These are phyloP conservation scores for Ganoderma meredithae DNA, from an alignment of 1,284 basidiomycete species.

Conservation along the genomic window DNA sequence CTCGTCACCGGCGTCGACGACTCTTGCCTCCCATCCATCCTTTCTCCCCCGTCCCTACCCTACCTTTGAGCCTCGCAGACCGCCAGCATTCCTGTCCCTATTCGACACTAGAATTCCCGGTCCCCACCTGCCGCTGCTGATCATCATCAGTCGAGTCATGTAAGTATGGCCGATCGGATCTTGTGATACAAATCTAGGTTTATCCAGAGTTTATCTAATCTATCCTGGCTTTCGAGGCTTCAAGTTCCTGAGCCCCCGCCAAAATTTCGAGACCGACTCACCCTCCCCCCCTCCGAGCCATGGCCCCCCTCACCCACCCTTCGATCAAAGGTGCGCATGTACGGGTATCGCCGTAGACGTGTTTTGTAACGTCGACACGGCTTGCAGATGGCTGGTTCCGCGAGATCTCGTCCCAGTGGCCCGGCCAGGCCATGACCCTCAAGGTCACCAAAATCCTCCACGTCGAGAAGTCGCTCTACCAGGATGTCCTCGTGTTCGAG, in stretches of 20 bases:
- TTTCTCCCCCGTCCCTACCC: no score
- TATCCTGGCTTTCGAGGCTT: neutral
- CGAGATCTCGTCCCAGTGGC: slow-evolving; percentile 98
- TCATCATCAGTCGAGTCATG: neutral
- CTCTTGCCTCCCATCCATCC: neutral
- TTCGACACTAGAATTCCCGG: no score
- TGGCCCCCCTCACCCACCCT: slow-evolving; percentile 49
- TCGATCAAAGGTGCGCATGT: slow-evolving; percentile 46
- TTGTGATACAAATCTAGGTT: neutral
- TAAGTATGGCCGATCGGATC: neutral
- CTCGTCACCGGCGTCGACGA: no score
- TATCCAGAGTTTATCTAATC: neutral
- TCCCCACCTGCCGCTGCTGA: no score
- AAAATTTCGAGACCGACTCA: slow-evolving; percentile 18
- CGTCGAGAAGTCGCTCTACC: slow-evolving; percentile 91
- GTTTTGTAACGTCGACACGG: neutral
- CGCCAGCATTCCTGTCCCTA: no score
- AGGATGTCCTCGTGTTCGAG: slow-evolving; percentile 97
- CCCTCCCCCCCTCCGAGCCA: slow-evolving; percentile 29
- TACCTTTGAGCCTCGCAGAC: no score
- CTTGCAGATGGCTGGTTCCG: slow-evolving; percentile 94
- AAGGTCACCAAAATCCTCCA: slow-evolving; percentile 97
- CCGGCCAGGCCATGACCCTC: slow-evolving; percentile 94
- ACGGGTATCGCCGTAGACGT: neutral
- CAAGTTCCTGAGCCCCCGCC: neutral